Evolutionary conservation across 2,329 filamentous ascomycete genomes (phyloP), one percentile per base, ranked within the genome.

Genomic region (Penicillium sp.): DNA sequence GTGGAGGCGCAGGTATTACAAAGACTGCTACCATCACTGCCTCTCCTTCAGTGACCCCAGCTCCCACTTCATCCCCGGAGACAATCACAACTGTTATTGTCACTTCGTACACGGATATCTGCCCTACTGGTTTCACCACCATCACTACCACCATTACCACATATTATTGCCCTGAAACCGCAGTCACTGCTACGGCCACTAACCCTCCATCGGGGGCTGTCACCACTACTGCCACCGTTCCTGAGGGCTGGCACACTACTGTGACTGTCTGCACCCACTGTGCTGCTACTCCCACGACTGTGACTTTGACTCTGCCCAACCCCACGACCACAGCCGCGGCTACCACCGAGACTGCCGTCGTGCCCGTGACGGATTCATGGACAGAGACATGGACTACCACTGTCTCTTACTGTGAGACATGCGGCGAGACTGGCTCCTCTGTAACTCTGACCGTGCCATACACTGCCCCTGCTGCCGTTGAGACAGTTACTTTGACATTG

Each of bases 101-200:
- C 33, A 77, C 75, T 29, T 73, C 73, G 18, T 77, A 77, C 57
- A 68, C 70, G 7, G 70, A 73, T 49, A 72, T 77, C 59, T 77
- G 75, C 54, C 71, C 75, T 4, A 75, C 73, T 25, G 75, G 76
- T 6, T 76, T 73, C 60, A 76, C 71, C 35, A 76, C 73, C 6
- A 67, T 75, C 47, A 75, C 71, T 2, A 71, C 70, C 3, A 73
- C 73, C 1, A 67, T 70, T 43, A 76, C 74, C 9, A 73, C 71
- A 15, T 73, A 68, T 4, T 69, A 71, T 50, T 75, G 71, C 57
- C 71, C 73, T 3, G 69, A 65, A 3, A 63, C 70, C 20, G 67
- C 69, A 15, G 63, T 69, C n/a, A 68, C 67, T 4, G 60, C 68
- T 12, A 67, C 71, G 11, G 62, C 60, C 29, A 56, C 65, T 2